Conservation (phyloP, 1,139 yeast genomes). For the Suhomyces wounanorum region DNA sequence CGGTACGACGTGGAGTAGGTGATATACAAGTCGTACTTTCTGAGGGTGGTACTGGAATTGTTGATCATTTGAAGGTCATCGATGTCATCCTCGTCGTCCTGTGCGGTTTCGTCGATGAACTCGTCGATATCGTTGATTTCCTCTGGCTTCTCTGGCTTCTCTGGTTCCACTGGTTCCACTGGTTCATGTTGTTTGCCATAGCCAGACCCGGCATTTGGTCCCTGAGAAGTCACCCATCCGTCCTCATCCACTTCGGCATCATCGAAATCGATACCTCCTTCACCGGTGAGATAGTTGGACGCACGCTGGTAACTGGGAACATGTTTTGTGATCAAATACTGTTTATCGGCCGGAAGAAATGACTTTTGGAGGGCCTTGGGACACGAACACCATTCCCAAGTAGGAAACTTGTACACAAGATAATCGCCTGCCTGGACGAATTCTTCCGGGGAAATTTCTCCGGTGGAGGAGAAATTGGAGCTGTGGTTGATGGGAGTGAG, state of each 20-base stretch:
- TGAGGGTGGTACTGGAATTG: conserved; percentile 38
- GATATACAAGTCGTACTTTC: conserved; percentile 86
- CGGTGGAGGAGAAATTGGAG: conserved; percentile 81
- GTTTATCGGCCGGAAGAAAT: conserved; percentile 84
- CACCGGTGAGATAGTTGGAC: conserved; percentile 46
- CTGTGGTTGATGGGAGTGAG: conserved; percentile 85
- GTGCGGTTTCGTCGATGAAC: conserved; percentile 40
- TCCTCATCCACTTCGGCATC: conserved; percentile 49
- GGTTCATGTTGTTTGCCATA: too few relatives aligned
- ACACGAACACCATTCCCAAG: conserved; percentile 91
- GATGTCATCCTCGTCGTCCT: conserved; percentile 28
- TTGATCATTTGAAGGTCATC: conserved; percentile 34
- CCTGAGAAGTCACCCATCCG: conserved; percentile 53
- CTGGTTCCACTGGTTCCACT: too few relatives aligned
- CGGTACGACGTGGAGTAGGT: conserved; percentile 93
- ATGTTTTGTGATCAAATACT: conserved; percentile 80
- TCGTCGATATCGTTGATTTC: conserved; percentile 42
- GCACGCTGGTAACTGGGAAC: conserved; percentile 87
- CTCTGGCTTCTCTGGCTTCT: conserved; percentile 9
- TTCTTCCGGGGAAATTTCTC: conserved; percentile 93
- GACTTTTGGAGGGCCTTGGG: conserved; percentile 62
- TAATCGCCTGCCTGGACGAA: conserved; percentile 93
- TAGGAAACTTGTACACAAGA: conserved; percentile 86
- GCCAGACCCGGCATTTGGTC: conserved; percentile 2
- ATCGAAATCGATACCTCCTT: conserved; percentile 34